These are phyloP conservation scores for Tripterygium wilfordii DNA, from an alignment of 177 flowering plant genomes.

Conservation along the genomic window DNA sequence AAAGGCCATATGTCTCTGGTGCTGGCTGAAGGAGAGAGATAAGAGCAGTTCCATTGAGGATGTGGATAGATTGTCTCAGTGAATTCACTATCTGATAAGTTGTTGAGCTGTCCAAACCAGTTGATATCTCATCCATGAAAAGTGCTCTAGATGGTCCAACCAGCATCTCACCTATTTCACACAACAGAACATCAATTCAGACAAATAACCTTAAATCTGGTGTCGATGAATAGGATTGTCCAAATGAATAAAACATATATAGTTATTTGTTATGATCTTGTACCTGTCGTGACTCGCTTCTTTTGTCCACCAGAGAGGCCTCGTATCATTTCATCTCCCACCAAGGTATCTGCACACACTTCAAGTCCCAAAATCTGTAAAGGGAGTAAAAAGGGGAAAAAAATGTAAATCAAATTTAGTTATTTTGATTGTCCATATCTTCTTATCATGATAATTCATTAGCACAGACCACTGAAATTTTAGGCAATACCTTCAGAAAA, in stretches of 20 bases:
- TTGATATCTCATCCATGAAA: slow-evolving; percentile 79
- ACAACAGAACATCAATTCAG: no score
- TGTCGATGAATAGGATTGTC: neutral
- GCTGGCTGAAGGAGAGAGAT: slow-evolving; percentile 80
- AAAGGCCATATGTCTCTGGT: slow-evolving; percentile 62
- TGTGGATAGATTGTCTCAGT: slow-evolving; percentile 45
- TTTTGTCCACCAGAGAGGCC: slow-evolving; percentile 77
- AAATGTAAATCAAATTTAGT: no score
- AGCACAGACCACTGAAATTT: neutral
- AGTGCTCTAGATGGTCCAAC: slow-evolving; percentile 69
- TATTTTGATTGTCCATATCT: no score
- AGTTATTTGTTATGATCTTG: no score
- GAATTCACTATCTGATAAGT: slow-evolving; percentile 61
- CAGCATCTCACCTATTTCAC: slow-evolving; percentile 55
- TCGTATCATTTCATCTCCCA: slow-evolving; percentile 55
- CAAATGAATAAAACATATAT: neutral
- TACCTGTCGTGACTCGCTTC: slow-evolving; percentile 61
- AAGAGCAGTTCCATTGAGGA: slow-evolving; percentile 51
- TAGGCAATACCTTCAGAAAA: slow-evolving; percentile 48
- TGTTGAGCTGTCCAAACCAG: slow-evolving; percentile 79
- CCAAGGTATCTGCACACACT: slow-evolving; percentile 53
- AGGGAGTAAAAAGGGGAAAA: neutral
- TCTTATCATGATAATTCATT: neutral
- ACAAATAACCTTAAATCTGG: neutral
- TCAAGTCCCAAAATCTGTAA: slow-evolving; percentile 63